These are phyloP conservation scores for Laburnicola sp. DNA, from an alignment of 2,329 filamentous ascomycete species.

Conservation along the genomic window DNA sequence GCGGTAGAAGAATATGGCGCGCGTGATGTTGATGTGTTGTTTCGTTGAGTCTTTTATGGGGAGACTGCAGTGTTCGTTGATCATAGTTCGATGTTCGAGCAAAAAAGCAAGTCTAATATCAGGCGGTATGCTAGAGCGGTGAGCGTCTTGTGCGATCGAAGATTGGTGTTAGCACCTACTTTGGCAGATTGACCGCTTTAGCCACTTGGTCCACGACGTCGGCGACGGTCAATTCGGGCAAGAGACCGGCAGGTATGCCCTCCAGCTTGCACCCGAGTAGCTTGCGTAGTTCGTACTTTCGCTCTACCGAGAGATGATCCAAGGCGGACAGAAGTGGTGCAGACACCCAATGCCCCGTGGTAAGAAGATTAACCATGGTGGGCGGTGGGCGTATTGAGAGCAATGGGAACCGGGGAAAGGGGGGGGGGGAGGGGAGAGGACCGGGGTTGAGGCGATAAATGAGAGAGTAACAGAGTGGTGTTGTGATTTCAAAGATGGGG, in stretches of 20 bases:
- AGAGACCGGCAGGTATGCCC: conserved; percentile 1
- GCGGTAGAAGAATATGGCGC: conserved; percentile 30
- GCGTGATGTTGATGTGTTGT: conserved; percentile 18
- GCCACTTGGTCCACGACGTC: conserved; percentile 16
- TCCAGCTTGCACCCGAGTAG: neutral
- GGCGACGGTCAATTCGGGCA: conserved; percentile 14
- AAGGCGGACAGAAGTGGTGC: neutral
- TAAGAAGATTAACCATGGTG: too few relatives aligned
- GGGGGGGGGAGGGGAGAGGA: too few relatives aligned
- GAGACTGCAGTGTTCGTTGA: conserved; percentile 5
- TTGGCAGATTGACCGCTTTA: conserved; percentile 7
- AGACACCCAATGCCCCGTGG: neutral
- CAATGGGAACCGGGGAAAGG: too few relatives aligned
- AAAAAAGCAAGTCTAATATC: conserved; percentile 29
- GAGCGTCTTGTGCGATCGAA: neutral
- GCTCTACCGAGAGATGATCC: neutral
- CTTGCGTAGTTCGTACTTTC: neutral
- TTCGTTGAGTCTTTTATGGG: conserved; percentile 16
- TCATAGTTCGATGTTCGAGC: conserved; percentile 18
- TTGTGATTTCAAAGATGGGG: too few relatives aligned
- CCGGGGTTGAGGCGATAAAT: too few relatives aligned
- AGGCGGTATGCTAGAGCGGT: conserved; percentile 16
- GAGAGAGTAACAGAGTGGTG: too few relatives aligned
- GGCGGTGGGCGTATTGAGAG: too few relatives aligned
- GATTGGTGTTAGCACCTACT: conserved; percentile 6